Base-by-base conservation (phyloP, 768 basidiomycete genomes). In the Termitomyces sp. region DNA sequence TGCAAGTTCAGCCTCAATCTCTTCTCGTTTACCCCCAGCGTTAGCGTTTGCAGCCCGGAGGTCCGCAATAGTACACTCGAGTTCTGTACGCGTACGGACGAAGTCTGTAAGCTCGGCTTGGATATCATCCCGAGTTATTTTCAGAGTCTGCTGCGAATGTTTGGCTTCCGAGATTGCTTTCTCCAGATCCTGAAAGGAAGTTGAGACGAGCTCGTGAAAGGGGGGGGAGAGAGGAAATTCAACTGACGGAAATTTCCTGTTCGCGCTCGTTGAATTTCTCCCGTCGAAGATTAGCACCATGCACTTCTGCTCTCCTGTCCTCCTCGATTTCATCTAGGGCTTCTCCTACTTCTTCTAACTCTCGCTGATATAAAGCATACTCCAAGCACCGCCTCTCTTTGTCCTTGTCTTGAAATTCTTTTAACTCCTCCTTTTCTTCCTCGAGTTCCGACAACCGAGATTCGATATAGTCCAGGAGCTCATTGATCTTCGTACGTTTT, bases 361-460 rank as follows among this genome's bases (percentile, higher is more conserved):
- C 96, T 36, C 90, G 81, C 62, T 92, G 89, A 72, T 97, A 93
- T 60, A 98, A 73, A 0, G 94, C 93, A 69, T 98, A 98, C 69
- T 99, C 97, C 65, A 98, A 76, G 69, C 94, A 96, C 41, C 96
- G 80, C 37, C 96, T 78, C 58, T 98, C 93, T 70, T 93, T 92
- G 68, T 99, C 97, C 69, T 94, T 94, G 61, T 92, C 87, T 70
- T 97, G 94, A 67, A 92, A 99, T 69, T 97, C 94, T 68, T 95
- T 96, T 56, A 99, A 73, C 69, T 99, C 97, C 62, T 96, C 92
- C 69, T 98, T 98, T 74, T 99, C 97, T 66, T 97, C 94, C 67
- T 99, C 96, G 7, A 98, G 86, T 72, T 98, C 96, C 3, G 79
- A 75, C 53, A 99, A 75, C 3, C 95, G 85, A 9, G 90, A 87